Conservation (phyloP, 2,329 filamentous ascomycete species). For the Berkeleyomyces rouxiae region DNA sequence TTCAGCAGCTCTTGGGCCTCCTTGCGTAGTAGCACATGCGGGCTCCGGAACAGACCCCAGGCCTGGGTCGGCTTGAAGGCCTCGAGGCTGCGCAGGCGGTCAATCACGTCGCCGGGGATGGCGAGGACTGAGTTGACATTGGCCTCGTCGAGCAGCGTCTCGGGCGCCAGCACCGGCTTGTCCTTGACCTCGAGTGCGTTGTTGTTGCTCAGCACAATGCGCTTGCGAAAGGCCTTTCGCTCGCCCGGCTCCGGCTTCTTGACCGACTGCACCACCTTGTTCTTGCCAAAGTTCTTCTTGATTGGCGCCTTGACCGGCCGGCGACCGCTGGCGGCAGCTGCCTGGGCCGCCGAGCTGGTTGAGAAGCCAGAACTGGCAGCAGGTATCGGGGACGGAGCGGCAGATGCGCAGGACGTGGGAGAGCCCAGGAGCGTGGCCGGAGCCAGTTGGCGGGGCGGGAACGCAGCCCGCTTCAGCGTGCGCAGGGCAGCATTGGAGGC, state of each 20-base stretch:
- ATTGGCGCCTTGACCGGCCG: slow-evolving; percentile 24
- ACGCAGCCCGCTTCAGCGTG: slow-evolving; percentile 25
- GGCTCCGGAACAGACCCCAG: slow-evolving; percentile 73
- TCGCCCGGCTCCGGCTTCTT: slow-evolving; percentile 52
- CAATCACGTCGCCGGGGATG: slow-evolving; percentile 52
- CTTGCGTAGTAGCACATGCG: slow-evolving; percentile 58
- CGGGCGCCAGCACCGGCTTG: slow-evolving; percentile 41
- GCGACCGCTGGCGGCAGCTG: slow-evolving; percentile 16
- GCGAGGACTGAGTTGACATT: slow-evolving; percentile 51
- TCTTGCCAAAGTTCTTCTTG: slow-evolving; percentile 37
- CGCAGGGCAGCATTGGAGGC: slow-evolving; percentile 27
- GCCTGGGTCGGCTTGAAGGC: slow-evolving; percentile 83
- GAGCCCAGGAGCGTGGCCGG: slow-evolving; percentile 16
- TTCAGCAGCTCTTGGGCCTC: slow-evolving; percentile 61
- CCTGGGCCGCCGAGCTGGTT: slow-evolving; percentile 19
- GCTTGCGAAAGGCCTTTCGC: slow-evolving; percentile 72
- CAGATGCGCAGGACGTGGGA: slow-evolving; percentile 18
- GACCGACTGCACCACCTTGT: slow-evolving; percentile 23
- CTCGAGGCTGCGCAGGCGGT: slow-evolving; percentile 66
- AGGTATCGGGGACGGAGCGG: slow-evolving; percentile 9
- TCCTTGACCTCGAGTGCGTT: slow-evolving; percentile 69
- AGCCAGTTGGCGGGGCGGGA: slow-evolving; percentile 17
- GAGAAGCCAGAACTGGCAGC: slow-evolving; percentile 25
- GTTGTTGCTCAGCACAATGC: slow-evolving; percentile 82
- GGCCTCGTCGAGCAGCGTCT: slow-evolving; percentile 36